Evolutionary conservation across 2,329 filamentous ascomycete species (phyloP), one percentile per base, ranked within the genome.

Genomic region (Exophiala sideris): DNA sequence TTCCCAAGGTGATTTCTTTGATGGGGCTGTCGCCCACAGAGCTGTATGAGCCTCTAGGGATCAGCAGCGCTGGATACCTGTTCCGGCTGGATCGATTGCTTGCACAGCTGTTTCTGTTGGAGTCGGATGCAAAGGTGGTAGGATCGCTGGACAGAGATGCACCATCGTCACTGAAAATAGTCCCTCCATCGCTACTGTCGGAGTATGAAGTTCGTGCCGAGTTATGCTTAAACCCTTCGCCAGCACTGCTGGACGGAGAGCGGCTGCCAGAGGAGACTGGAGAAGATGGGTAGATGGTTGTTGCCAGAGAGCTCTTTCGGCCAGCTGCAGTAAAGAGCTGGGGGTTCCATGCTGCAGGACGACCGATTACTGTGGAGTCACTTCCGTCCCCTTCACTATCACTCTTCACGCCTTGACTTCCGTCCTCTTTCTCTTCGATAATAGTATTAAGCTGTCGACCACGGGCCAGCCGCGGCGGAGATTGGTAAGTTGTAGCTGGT

Each of bases 181-280:
- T 79, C 63, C 95, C 90, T 50, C 90, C 84, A 62, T 95, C 90
- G 12, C 24, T 29, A 29, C 89, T 91, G 39, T 89, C 80, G 70
- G 94, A 88, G 70, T 96, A 96, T 6, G 45, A 96, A 75, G 64
- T 95, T 89, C 70, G 95, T 89, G 64, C 92, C 92, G 60, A 89
- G 86, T 79, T 63, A 83, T 82, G 61, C 86, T 86, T 68, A 80
- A 75, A 63, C 78, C 72, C 74, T 80, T 87, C 64, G 77, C 76
- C 63, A 83, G 77, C 57, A 71, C 85, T 87, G 86, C 74, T 77
- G 64, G 77, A 78, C 50, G 77, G 82, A 53, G 80, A 82, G 48
- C 71, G 76, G 62, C 71, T 56, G 63, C 69, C 61, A 62, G 73
- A 68, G 45, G 59, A 63, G 33, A 58, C 33, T 33, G 66, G 64